Percentiles rank a stretch among this genome's conserved stretches.
phyloP scores from a whole-genome alignment of 2,329 filamentous ascomycete species.

The Aurifilum marmelostoma region DNA sequence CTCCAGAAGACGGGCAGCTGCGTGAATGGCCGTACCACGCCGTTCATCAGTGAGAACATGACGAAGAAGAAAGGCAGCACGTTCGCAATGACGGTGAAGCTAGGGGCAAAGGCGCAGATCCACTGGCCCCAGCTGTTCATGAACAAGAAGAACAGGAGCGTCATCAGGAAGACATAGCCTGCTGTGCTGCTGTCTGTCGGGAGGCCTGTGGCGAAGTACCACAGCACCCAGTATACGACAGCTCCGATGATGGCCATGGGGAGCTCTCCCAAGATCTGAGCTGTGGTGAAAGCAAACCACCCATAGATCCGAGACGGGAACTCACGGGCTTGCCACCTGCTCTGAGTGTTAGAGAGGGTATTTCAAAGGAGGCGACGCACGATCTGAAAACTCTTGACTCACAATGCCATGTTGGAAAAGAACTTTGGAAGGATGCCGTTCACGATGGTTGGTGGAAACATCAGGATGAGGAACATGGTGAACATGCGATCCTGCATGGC shows the following conservation, averaged over 20 bases:
- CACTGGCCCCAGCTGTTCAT: constrained; percentile 78
- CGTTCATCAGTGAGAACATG: constrained; percentile 71
- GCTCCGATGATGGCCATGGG: constrained; percentile 70
- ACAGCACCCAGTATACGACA: constrained; percentile 66
- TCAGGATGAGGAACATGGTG: constrained; percentile 76
- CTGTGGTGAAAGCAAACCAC: constrained; percentile 72
- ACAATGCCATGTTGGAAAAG: constrained; percentile 63
- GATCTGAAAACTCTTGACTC: background rate
- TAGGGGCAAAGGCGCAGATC: constrained; percentile 81
- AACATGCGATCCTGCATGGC: constrained; percentile 75
- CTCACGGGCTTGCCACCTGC: constrained; percentile 69
- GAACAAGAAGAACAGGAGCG: constrained; percentile 77
- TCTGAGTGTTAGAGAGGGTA: background rate
- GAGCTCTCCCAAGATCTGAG: constrained; percentile 68
- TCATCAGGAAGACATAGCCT: constrained; percentile 53
- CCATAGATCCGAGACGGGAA: constrained; percentile 79
- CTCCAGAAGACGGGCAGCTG: constrained; percentile 71
- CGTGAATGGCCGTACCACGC: constrained; percentile 70
- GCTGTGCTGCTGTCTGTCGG: constrained; percentile 52
- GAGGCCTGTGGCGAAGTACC: constrained; percentile 75
- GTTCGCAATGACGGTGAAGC: constrained; percentile 80
- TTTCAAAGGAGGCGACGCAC: background rate
- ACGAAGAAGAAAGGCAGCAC: constrained; percentile 75
- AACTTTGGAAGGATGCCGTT: constrained; percentile 78
- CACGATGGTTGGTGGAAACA: constrained; percentile 73